Percentiles rank a stretch among this genome's conserved stretches.
These are phyloP conservation scores for Verbena officinalis DNA, from an alignment of 257 asterid genomes.

Conservation along the genomic window DNA sequence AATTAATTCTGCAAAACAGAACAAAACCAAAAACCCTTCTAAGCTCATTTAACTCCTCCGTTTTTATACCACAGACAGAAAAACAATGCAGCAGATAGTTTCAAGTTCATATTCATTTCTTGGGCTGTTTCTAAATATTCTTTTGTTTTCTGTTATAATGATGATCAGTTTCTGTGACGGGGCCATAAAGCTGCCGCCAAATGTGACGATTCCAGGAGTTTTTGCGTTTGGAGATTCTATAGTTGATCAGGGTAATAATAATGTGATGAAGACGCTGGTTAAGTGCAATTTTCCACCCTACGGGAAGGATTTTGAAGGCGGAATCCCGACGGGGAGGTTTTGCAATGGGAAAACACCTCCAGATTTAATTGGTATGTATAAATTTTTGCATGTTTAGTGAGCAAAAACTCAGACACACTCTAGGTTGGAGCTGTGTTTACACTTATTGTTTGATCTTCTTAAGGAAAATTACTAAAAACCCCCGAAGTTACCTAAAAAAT, in stretches of 20 bases:
- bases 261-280: slow-evolving; percentile 30
- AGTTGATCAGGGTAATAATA: slow-evolving; percentile 73
- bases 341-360: slow-evolving; percentile 71
- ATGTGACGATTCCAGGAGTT: slow-evolving; percentile 47
- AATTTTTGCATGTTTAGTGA: neutral
- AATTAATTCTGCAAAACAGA: too few relatives aligned
- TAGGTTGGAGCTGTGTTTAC: neutral
- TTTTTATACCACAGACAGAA: neutral
- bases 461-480: too few relatives aligned
- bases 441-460: too few relatives aligned
- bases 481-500: too few relatives aligned
- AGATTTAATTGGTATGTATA: slow-evolving; percentile 57
- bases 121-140: neutral
- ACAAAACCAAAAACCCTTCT: too few relatives aligned
- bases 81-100: slow-evolving; percentile 18
- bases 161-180: slow-evolving; percentile 39
- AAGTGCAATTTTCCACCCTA: slow-evolving; percentile 63
- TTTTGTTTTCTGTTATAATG: neutral
- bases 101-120: neutral
- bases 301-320: slow-evolving; percentile 60
- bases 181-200: slow-evolving; percentile 40
- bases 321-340: slow-evolving; percentile 73
- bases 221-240: slow-evolving; percentile 84
- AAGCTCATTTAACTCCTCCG: neutral
- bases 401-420: slow-evolving; percentile 5